Conservation (phyloP, 2,329 filamentous ascomycete species). For the Ceratocystis huliohia region DNA sequence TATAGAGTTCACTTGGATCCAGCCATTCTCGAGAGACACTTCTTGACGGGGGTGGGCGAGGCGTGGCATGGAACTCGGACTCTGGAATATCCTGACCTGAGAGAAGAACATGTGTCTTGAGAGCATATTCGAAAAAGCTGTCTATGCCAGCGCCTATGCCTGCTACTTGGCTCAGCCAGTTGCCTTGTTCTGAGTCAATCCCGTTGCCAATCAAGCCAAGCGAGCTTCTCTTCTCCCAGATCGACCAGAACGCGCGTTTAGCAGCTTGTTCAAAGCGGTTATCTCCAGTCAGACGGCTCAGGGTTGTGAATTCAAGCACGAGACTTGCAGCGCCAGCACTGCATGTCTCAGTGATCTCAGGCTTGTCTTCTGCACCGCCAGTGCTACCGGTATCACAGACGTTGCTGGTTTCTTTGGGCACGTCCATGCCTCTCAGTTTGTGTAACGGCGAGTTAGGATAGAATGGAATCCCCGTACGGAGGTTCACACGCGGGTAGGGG, state of each 20-base stretch:
- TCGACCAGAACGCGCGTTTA: conserved; percentile 90
- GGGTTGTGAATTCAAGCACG: conserved; percentile 80
- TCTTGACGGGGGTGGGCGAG: conserved; percentile 32
- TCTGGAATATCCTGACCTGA: conserved; percentile 53
- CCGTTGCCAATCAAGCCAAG: conserved; percentile 83
- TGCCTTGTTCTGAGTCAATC: conserved; percentile 79
- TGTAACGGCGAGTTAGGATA: conserved; percentile 78
- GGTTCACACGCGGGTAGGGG: conserved; percentile 87
- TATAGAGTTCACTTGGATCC: conserved; percentile 50
- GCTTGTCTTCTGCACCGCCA: not conserved
- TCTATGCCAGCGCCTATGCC: conserved; percentile 94
- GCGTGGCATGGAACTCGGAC: conserved; percentile 29
- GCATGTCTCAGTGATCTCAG: conserved; percentile 87
- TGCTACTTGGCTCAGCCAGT: conserved; percentile 80
- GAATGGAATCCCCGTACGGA: conserved; percentile 82
- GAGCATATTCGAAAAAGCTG: conserved; percentile 95
- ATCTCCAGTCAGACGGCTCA: conserved; percentile 80
- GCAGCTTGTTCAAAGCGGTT: conserved; percentile 76
- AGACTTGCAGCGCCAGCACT: conserved; percentile 93
- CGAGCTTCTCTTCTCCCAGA: conserved; percentile 78
- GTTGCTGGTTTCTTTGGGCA: conserved; percentile 1
- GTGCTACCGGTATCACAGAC: not conserved
- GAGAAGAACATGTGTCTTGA: conserved; percentile 84
- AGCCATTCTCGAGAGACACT: conserved; percentile 35
- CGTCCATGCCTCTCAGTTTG: conserved; percentile 30